These are phyloP conservation scores for Aleurites moluccanus DNA, from an alignment of 441 rosid genomes.

Conservation along the genomic window DNA sequence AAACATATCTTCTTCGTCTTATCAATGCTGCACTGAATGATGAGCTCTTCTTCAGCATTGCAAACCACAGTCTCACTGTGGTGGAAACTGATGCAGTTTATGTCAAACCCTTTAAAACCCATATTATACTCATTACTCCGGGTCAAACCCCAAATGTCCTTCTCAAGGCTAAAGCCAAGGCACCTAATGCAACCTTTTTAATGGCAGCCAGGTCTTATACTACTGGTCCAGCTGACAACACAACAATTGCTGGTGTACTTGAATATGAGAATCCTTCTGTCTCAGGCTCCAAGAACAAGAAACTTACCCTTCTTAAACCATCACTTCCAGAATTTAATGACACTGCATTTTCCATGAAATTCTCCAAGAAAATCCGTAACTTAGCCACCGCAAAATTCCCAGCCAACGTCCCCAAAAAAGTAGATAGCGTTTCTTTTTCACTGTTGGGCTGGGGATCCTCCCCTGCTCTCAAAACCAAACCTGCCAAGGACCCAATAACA, in stretches of 20 bases:
- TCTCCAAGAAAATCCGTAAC: conserved; percentile 46
- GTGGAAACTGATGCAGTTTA: conserved; percentile 75
- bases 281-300: conserved; percentile 28
- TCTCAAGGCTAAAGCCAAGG: conserved; percentile 44
- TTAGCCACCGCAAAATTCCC: conserved; percentile 54
- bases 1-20: conserved; percentile 48
- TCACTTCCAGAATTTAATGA: conserved; percentile 50
- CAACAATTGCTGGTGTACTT: conserved; percentile 58
- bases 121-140: conserved; percentile 44
- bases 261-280: conserved; percentile 37
- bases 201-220: conserved; percentile 69
- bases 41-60: conserved; percentile 71
- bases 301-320: conserved; percentile 46
- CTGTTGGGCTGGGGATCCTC: conserved; percentile 55
- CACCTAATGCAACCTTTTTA: conserved; percentile 49
- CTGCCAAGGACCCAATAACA: conserved; percentile 42
- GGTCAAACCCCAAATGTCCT: conserved; percentile 78
- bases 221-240: conserved; percentile 62
- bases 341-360: conserved; percentile 43
- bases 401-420: conserved; percentile 49
- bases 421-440: conserved; percentile 50
- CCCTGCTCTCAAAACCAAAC: conserved; percentile 57
- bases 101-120: conserved; percentile 65
- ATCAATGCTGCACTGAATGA: conserved; percentile 63
- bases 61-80: conserved; percentile 60